Evolutionary conservation across 495 filamentous ascomycete genomes (phyloP).

Genomic region (Penicillium steckii): DNA sequence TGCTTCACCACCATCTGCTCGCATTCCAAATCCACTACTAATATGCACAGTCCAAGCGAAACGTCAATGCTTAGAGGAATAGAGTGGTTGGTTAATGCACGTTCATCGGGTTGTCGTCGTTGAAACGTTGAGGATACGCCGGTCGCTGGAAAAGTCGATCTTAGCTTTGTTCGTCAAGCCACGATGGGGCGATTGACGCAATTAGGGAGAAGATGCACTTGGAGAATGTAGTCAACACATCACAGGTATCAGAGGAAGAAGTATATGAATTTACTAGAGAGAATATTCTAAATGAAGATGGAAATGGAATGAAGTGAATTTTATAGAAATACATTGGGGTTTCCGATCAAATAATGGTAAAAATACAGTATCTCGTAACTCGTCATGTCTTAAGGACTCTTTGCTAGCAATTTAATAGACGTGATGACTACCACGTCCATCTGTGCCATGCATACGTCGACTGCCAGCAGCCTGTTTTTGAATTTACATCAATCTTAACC

Average conservation of each 20-base stretch:
- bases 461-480: slow-evolving; percentile 77
- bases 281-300: no score
- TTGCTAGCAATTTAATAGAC: slow-evolving; percentile 12
- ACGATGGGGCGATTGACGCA: neutral
- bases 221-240: neutral
- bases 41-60: neutral
- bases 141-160: neutral
- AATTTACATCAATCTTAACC: no score
- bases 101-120: neutral
- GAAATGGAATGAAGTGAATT: neutral
- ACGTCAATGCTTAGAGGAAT: neutral
- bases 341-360: neutral
- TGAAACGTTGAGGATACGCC: neutral
- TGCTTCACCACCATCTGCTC: neutral
- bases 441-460: slow-evolving; percentile 68
- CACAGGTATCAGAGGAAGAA: neutral
- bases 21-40: neutral
- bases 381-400: neutral
- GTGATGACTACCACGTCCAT: slow-evolving; percentile 53
- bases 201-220: neutral
- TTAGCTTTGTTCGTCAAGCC: neutral
- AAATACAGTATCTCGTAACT: neutral
- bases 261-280: no score
- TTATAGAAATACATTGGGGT: neutral
- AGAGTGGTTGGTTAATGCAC: neutral